phyloP scores from a whole-genome alignment of 2,329 filamentous ascomycete species.

The Nigrograna mackinnonii region DNA sequence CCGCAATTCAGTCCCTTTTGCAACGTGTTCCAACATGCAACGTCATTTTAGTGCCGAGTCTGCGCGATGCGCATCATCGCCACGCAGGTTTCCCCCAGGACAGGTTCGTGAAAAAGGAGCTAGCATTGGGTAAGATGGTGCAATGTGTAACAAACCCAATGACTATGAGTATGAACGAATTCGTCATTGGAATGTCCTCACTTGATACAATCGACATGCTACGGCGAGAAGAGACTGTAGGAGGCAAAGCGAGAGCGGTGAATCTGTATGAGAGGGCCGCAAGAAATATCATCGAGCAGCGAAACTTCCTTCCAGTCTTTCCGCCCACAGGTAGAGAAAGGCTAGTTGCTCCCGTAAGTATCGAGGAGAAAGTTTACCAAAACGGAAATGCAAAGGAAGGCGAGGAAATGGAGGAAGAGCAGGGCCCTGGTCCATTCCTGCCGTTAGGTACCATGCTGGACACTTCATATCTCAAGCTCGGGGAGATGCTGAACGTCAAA shows the following conservation, averaged over 20 bases:
- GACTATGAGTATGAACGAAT: conserved; percentile 85
- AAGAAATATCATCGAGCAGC: conserved; percentile 81
- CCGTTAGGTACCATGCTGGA: conserved; percentile 76
- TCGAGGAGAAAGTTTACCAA: conserved; percentile 55
- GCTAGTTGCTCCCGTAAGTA: conserved; percentile 45
- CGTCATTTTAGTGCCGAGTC: conserved; percentile 80
- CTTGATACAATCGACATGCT: conserved; percentile 86
- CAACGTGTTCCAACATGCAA: conserved; percentile 75
- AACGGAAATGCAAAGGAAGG: conserved; percentile 49
- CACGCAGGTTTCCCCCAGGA: conserved; percentile 88
- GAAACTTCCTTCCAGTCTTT: conserved; percentile 89
- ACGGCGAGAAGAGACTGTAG: conserved; percentile 70
- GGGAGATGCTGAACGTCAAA: conserved; percentile 84
- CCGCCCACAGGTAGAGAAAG: conserved; percentile 74
- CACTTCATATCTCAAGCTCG: conserved; percentile 80
- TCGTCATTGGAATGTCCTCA: conserved; percentile 77
- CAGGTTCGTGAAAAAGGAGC: conserved; percentile 68
- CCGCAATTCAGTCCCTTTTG: conserved; percentile 71
- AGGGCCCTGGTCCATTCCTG: conserved; percentile 42
- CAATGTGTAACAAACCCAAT: conserved; percentile 88
- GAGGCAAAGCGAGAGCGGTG: conserved; percentile 58
- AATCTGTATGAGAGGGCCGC: conserved; percentile 73
- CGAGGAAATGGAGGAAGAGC: conserved; percentile 56
- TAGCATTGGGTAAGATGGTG: conserved; percentile 75
- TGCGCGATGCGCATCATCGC: conserved; percentile 79